Base-by-base conservation (phyloP, 257 asterid genomes). In the Schizonepeta tenuifolia region DNA sequence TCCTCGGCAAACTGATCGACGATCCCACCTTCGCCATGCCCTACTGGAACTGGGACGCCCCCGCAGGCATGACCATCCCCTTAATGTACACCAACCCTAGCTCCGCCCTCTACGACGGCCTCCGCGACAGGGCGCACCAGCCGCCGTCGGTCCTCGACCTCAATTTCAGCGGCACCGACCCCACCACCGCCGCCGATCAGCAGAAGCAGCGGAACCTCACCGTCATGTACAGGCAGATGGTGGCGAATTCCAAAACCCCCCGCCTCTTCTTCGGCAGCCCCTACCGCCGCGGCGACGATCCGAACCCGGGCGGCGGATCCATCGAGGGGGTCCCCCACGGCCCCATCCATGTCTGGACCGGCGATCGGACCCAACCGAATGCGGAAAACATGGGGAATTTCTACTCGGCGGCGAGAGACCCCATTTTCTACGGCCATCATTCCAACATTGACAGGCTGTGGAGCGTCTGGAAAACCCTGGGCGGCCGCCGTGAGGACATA, bases 401-500 rank as follows among this genome's bases (percentile, higher is more conserved):
- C 71, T 90, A 92, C 84, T 90, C 98, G 0, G 96, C 98, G 2
- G 96, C 80, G 0, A 71, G 96, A 1, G 98, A 92, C 73, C 96
- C 96, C 36, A 75, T 92, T 0, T 92, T 92, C 81, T 90, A 28
- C 47, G 96, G 88, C 11, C 98, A 92, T 36, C 98, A 90, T 68
- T 78, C 92, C 6, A 92, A 92, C 51, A 77, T 90, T 3, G 96
- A 92, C 14, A 61, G 98, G 21, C 24, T 92, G 84, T 92, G 96
- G 98, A 76, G 44, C 6, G 9, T 92, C 0, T 90, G 98, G 97
- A 92, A 92, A 74, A 73, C 80, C 14, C 78, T 92, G 0, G 95
- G 94, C 3, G 96, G 96, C 7, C 67, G 91, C 59, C 84, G 96
- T 5, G 72, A 66, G 77, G 96, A 92, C 64, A 86, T 88, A 36